phyloP scores from a whole-genome alignment of 192 early-diverging fungal genomes.

The Coemansia aciculifera region DNA sequence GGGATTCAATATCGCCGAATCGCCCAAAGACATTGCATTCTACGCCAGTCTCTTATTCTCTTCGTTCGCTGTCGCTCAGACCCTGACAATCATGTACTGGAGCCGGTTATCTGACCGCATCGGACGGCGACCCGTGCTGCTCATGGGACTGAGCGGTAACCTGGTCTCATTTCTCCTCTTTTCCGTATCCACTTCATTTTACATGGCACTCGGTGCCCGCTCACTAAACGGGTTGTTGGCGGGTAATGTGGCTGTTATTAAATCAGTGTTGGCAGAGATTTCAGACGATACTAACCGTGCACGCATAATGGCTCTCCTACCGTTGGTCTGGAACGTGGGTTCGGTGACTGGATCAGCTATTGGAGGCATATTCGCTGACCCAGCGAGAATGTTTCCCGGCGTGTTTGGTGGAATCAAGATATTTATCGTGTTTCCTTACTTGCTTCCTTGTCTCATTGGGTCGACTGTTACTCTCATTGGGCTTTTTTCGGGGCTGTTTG shows the following conservation, averaged over 20 bases:
- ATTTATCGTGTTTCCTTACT: constrained; percentile 72
- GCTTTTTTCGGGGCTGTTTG: constrained; percentile 60
- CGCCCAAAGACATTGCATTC: constrained; percentile 77
- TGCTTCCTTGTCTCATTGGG: constrained; percentile 79
- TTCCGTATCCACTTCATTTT: constrained; percentile 53
- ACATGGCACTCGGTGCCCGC: constrained; percentile 57
- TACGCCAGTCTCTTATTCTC: constrained; percentile 63
- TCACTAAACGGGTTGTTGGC: constrained; percentile 62
- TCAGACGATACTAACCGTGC: constrained; percentile 76
- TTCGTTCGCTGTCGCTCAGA: constrained; percentile 58
- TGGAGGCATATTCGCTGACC: constrained; percentile 82
- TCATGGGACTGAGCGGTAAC: constrained; percentile 79
- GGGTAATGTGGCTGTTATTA: constrained; percentile 78
- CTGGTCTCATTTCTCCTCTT: constrained; percentile 59
- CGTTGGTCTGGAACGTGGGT: constrained; percentile 70
- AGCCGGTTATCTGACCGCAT: constrained; percentile 74
- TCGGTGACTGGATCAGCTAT: constrained; percentile 65
- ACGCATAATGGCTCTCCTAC: constrained; percentile 74
- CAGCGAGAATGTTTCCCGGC: constrained; percentile 54
- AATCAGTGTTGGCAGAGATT: constrained; percentile 83
- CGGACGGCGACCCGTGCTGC: constrained; percentile 78
- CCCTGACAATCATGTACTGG: constrained; percentile 63
- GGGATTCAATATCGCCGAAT: constrained; percentile 55
- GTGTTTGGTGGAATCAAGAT: constrained; percentile 61
- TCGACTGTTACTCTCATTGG: constrained; percentile 57